Evolutionary conservation across 1,284 basidiomycete species (phyloP).

Genomic region (Trichosporon inkin): DNA sequence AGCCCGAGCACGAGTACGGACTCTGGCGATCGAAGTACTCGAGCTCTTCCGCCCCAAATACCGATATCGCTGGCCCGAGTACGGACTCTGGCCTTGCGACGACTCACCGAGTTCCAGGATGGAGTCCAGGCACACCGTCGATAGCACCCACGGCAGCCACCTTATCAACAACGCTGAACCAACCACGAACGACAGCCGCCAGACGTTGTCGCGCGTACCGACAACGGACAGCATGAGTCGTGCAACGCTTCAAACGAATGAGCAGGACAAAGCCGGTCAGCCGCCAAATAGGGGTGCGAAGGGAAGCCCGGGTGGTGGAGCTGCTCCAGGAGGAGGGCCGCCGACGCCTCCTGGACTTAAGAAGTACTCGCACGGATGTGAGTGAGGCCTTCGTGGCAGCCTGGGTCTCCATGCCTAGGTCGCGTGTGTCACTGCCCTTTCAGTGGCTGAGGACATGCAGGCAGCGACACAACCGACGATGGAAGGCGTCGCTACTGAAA

Average conservation of each 20-base stretch:
- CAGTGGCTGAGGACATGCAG: no score
- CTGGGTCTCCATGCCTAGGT: not conserved
- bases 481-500: not conserved
- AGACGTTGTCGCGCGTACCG: not conserved
- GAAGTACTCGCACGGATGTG: slow-evolving; percentile 28
- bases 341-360: slow-evolving; percentile 16
- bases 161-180: not conserved
- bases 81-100: no score
- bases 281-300: not conserved
- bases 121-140: no score
- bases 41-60: no score
- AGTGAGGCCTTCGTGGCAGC: slow-evolving; percentile 8
- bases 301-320: not conserved
- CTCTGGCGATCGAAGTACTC: no score
- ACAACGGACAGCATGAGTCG: not conserved
- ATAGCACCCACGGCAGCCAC: not conserved
- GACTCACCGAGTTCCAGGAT: no score
- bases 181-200: not conserved
- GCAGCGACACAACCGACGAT: no score
- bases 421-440: not conserved
- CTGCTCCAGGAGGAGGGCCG: not conserved
- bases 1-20: no score
- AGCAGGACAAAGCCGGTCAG: not conserved
- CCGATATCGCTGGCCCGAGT: no score
- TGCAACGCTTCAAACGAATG: not conserved